A percentile compares a stretch with the other conserved stretches of the same genome.
phyloP scores from a whole-genome alignment of 2,329 filamentous ascomycete genomes.

The Proliferodiscus dingleyae region DNA sequence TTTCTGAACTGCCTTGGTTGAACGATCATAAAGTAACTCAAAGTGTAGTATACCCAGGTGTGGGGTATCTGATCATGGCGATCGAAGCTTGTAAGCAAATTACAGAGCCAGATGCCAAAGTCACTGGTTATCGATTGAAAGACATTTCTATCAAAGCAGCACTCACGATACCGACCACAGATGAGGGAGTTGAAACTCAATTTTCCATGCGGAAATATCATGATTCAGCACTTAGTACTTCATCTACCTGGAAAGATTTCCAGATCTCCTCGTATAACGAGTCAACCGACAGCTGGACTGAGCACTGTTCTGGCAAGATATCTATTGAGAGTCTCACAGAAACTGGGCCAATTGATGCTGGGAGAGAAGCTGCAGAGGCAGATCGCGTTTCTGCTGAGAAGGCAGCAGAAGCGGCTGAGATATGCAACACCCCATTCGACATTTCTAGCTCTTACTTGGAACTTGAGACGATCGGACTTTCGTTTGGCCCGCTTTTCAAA shows the following conservation, averaged over 20 bases:
- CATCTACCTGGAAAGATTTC: slow-evolving; percentile 4
- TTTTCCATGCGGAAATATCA: background rate
- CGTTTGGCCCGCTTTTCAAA: slow-evolving; percentile 32
- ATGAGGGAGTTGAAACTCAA: background rate
- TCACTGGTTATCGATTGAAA: background rate
- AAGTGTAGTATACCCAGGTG: slow-evolving; percentile 26
- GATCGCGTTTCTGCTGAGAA: slow-evolving; percentile 10
- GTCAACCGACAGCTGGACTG: slow-evolving; percentile 25
- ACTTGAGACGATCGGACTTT: slow-evolving; percentile 27
- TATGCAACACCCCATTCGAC: slow-evolving; percentile 23
- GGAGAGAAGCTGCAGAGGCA: slow-evolving; percentile 23
- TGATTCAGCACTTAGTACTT: slow-evolving; percentile 18
- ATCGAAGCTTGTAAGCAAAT: background rate
- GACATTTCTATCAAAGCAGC: background rate
- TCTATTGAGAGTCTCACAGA: slow-evolving; percentile 21
- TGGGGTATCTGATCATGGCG: slow-evolving; percentile 29
- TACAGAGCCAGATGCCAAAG: background rate
- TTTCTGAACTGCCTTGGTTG: slow-evolving; percentile 27
- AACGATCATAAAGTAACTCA: slow-evolving; percentile 21
- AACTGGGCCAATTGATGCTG: slow-evolving; percentile 17
- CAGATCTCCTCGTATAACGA: slow-evolving; percentile 26
- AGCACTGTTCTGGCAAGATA: slow-evolving; percentile 33
- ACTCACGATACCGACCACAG: background rate
- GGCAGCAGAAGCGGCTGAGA: slow-evolving; percentile 12
- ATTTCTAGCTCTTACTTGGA: slow-evolving; percentile 24